These are phyloP conservation scores for Parasitella parasitica DNA, from an alignment of 371 early-diverging fungal species.

Conservation along the genomic window DNA sequence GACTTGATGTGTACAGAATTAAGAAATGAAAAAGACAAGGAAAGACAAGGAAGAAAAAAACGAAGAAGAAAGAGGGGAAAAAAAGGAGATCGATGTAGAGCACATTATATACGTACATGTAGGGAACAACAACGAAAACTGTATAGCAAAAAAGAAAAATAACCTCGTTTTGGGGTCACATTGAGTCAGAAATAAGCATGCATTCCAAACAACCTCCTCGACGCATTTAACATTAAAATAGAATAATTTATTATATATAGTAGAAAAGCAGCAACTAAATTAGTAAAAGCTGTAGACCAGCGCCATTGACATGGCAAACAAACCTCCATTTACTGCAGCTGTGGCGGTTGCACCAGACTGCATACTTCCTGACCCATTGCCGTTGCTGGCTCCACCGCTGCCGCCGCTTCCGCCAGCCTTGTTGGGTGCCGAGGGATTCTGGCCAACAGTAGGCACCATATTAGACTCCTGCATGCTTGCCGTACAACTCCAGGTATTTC, in stretches of 20 bases:
- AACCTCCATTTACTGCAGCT: not conserved
- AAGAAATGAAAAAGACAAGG: not conserved
- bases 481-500: conserved; percentile 45
- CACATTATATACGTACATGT: not conserved
- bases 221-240: not conserved
- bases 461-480: conserved; percentile 36
- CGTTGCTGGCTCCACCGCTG: not conserved
- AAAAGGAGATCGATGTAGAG: not conserved
- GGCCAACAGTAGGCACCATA: conserved; percentile 43
- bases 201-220: not conserved
- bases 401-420: not conserved
- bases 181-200: not conserved
- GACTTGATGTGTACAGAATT: not conserved
- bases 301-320: conserved; percentile 8
- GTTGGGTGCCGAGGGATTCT: conserved; percentile 11
- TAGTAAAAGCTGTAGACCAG: not conserved
- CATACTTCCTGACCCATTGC: not conserved
- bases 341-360: not conserved
- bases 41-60: not conserved
- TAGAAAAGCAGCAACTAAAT: not conserved
- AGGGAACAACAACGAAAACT: too few species aligned
- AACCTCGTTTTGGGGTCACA: not conserved
- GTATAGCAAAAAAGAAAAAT: too few species aligned
- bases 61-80: not conserved
- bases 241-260: not conserved